Conservation (phyloP, 176 grass and related monocot species). For the Oryza nivara region DNA sequence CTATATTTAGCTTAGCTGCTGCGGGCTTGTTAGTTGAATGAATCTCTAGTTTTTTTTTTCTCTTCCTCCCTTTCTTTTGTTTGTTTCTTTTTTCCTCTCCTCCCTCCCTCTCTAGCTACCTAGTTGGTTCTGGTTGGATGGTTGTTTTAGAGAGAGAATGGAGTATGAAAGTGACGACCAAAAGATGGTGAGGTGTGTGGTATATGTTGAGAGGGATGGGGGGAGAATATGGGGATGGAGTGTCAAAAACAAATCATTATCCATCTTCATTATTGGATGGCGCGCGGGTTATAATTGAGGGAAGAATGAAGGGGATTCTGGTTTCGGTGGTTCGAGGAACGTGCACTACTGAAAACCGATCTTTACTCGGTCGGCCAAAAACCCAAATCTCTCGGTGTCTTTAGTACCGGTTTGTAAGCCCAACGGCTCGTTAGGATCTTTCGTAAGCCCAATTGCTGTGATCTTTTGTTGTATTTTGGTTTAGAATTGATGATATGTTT, state of each 20-base stretch:
- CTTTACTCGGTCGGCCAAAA: too few relatives aligned
- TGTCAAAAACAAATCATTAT: slow-evolving; percentile 15
- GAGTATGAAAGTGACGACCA: slow-evolving; percentile 45
- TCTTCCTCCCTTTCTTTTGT: not conserved
- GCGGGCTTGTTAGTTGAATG: not conserved
- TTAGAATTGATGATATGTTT: not conserved
- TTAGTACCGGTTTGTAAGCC: too few relatives aligned
- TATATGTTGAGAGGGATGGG: slow-evolving; percentile 25
- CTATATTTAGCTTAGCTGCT: slow-evolving; percentile 8
- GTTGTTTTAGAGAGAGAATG: slow-evolving; percentile 39
- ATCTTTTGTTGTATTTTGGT: not conserved
- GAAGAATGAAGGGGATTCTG: not conserved
- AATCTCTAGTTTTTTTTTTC: not conserved
- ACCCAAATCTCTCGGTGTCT: too few relatives aligned
- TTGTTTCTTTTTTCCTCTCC: not conserved
- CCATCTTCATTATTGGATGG: slow-evolving; percentile 31
- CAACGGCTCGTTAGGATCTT: too few relatives aligned
- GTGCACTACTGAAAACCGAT: too few relatives aligned
- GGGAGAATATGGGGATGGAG: slow-evolving; percentile 12
- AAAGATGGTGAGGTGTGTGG: slow-evolving; percentile 53
- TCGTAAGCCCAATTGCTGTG: too few relatives aligned
- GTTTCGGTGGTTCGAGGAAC: not conserved
- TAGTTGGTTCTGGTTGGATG: slow-evolving; percentile 1
- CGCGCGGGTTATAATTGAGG: not conserved
- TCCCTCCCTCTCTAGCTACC: slow-evolving; percentile 5